Conservation (phyloP, 1,284 basidiomycete species). For the Cryptococcus amylolentus region DNA sequence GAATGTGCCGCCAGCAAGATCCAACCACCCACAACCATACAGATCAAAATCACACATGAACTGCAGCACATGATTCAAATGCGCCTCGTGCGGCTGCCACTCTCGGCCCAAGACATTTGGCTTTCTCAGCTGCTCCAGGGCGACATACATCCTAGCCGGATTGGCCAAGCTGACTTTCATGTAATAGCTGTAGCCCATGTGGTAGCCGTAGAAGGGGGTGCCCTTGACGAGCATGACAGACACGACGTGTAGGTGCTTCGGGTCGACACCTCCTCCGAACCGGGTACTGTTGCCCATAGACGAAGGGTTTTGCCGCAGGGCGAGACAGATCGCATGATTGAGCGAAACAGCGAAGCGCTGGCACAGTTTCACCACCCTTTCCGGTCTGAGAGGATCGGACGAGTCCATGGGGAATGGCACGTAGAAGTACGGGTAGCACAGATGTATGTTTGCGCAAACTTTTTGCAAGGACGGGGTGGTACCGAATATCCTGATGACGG, state of each 20-base stretch:
- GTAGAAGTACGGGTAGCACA: slow-evolving; percentile 59
- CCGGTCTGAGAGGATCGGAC: slow-evolving; percentile 43
- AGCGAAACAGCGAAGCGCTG: slow-evolving; percentile 45
- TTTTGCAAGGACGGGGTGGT: slow-evolving; percentile 71
- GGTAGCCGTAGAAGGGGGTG: slow-evolving; percentile 93
- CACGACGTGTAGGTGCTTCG: slow-evolving; percentile 53
- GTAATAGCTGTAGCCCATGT: slow-evolving; percentile 78
- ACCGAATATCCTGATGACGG: slow-evolving; percentile 84
- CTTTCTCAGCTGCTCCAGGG: slow-evolving; percentile 70
- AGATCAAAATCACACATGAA: slow-evolving; percentile 95
- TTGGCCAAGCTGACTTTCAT: slow-evolving; percentile 81
- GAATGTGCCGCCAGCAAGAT: slow-evolving; percentile 56
- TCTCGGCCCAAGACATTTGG: slow-evolving; percentile 74
- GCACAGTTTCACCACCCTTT: slow-evolving; percentile 44
- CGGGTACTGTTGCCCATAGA: slow-evolving; percentile 21
- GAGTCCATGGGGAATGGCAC: slow-evolving; percentile 55
- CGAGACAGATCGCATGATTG: slow-evolving; percentile 48
- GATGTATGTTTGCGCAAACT: slow-evolving; percentile 84
- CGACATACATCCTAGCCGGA: slow-evolving; percentile 64
- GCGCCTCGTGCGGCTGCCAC: slow-evolving; percentile 81
- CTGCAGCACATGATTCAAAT: slow-evolving; percentile 83
- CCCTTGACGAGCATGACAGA: slow-evolving; percentile 84
- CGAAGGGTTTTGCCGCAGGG: slow-evolving; percentile 44
- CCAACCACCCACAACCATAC: slow-evolving; percentile 88
- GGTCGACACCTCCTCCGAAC: slow-evolving; percentile 41